Conservation (phyloP, 345 rosid genomes). For the Triadica sebifera region DNA sequence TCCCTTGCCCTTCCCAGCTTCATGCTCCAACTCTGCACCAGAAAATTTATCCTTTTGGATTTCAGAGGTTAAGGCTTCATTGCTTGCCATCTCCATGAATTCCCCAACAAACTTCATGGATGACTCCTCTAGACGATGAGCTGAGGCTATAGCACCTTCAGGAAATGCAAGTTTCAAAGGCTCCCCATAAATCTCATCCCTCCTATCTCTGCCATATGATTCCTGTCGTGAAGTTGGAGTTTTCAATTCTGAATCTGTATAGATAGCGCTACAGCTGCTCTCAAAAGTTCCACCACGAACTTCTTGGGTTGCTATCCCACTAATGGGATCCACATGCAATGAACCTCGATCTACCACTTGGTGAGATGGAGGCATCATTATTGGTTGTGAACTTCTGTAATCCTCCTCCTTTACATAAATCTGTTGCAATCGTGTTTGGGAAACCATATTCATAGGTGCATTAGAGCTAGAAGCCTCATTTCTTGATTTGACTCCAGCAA, state of each 20-base stretch:
- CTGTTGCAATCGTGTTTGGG: constrained; percentile 33
- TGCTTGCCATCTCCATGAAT: constrained; percentile 63
- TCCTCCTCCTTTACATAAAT: constrained; percentile 36
- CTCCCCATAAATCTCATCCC: constrained; percentile 32
- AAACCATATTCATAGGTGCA: constrained; percentile 39
- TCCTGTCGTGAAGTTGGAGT: constrained; percentile 27
- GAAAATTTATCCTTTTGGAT: constrained; percentile 31
- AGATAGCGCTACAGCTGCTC: constrained; percentile 37
- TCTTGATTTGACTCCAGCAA: constrained; percentile 31
- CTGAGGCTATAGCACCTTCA: constrained; percentile 67
- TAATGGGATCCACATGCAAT: constrained; percentile 20
- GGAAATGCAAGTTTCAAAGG: constrained; percentile 25
- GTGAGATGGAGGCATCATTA: constrained; percentile 53
- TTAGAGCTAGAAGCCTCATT: constrained; percentile 41
- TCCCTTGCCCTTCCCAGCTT: constrained; percentile 36
- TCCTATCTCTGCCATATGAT: constrained; percentile 29
- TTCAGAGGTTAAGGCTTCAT: constrained; percentile 49
- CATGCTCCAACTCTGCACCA: constrained; percentile 15
- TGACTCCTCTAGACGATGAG: constrained; percentile 56
- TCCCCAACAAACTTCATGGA: constrained; percentile 58
- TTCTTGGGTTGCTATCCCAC: constrained; percentile 39
- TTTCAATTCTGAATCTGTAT: constrained; percentile 33
- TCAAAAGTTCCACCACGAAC: constrained; percentile 39
- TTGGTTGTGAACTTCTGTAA: constrained; percentile 42
- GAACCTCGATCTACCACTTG: constrained; percentile 48